A percentile compares a stretch with the other conserved stretches of the same genome.
Evolutionary conservation across 495 filamentous ascomycete genomes (phyloP).

Genomic region (Aspergillus nidulans): DNA sequence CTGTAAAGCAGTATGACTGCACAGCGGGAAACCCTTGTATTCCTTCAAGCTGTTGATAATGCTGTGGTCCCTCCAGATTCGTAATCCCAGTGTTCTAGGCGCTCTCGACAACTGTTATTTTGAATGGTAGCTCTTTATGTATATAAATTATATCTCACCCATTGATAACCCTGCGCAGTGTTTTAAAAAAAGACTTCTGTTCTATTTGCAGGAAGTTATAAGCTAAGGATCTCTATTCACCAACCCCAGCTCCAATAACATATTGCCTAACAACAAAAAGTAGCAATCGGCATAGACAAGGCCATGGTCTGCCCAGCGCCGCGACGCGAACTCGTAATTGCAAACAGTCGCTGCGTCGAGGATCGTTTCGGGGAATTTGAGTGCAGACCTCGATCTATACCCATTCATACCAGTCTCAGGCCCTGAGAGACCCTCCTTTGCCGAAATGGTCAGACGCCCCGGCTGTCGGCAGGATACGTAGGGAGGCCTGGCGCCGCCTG

Average conservation of each 20-base stretch:
- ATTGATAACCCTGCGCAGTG: no score
- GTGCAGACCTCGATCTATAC: neutral
- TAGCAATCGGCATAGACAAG: slow-evolving; percentile 50
- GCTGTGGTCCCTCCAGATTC: no score
- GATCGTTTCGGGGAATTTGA: slow-evolving; percentile 16
- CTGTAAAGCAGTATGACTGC: no score
- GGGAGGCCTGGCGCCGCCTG: neutral
- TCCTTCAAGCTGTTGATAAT: no score
- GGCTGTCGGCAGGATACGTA: slow-evolving; percentile 8
- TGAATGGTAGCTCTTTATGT: no score
- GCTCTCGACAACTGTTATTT: no score
- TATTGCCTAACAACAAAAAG: slow-evolving; percentile 43
- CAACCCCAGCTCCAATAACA: slow-evolving; percentile 20
- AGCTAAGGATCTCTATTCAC: no score
- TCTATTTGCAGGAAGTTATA: no score
- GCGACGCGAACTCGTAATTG: slow-evolving; percentile 34
- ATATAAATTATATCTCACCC: no score
- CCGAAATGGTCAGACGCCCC: neutral
- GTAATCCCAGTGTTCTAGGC: no score
- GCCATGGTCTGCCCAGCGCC: slow-evolving; percentile 36
- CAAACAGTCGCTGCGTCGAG: slow-evolving; percentile 35
- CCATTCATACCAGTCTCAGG: neutral
- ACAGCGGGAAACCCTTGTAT: no score
- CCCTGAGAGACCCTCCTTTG: neutral
- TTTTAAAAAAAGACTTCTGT: no score